Percentiles rank a stretch among this genome's conserved stretches.
Evolutionary conservation across 192 early-diverging fungal species (phyloP).

Genomic region (Diversispora epigaea): DNA sequence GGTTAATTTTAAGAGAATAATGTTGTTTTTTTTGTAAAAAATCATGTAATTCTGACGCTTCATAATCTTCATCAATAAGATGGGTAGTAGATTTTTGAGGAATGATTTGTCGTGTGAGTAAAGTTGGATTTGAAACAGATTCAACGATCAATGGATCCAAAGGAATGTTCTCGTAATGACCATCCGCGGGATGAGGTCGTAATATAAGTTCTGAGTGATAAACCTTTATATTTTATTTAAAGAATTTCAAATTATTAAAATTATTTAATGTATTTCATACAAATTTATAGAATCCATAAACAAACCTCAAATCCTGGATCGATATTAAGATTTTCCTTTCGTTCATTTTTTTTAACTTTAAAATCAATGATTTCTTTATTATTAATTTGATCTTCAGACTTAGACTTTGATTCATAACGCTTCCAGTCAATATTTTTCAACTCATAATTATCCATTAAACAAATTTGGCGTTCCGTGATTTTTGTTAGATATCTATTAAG

Average conservation of each 20-base stretch:
- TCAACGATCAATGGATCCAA: slow-evolving; percentile 4
- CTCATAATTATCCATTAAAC: not conserved
- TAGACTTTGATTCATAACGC: not conserved
- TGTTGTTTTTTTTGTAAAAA: slow-evolving; percentile 14
- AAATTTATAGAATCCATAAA: too few species aligned
- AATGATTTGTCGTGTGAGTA: not conserved
- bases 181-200: not conserved
- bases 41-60: too few species aligned
- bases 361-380: too few species aligned
- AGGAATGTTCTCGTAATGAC: not conserved
- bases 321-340: too few species aligned
- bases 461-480: slow-evolving; percentile 24
- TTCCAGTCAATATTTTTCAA: not conserved
- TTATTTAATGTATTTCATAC: too few species aligned
- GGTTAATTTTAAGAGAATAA: not conserved
- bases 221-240: not conserved
- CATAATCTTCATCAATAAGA: too few species aligned
- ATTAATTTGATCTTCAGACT: too few species aligned
- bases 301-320: too few species aligned
- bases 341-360: too few species aligned
- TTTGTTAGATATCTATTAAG: slow-evolving; percentile 23
- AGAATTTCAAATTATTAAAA: too few species aligned
- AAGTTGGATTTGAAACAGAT: slow-evolving; percentile 16
- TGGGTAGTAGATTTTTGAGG: too few species aligned
- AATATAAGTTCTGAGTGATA: not conserved